phyloP scores from a whole-genome alignment of 2,329 filamentous ascomycete species.

The Lecanicillium sp. region DNA sequence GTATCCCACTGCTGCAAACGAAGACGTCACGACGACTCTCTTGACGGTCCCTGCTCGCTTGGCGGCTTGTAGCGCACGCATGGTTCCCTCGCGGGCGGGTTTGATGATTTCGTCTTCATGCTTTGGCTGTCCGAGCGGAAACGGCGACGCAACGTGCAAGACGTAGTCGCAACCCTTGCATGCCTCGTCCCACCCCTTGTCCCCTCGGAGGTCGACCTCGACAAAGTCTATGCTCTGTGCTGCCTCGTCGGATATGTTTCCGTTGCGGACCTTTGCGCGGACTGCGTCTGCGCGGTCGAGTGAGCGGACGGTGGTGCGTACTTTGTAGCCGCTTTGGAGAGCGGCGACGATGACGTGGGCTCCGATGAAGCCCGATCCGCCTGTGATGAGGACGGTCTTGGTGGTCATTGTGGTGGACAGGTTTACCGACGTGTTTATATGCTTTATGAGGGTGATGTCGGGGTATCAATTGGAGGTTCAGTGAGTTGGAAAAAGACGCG shows the following conservation, averaged over 20 bases:
- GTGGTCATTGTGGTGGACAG: slow-evolving; percentile 1
- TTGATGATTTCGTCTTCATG: slow-evolving; percentile 11
- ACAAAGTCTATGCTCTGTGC: slow-evolving; percentile 16
- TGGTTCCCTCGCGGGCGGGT: slow-evolving; percentile 14
- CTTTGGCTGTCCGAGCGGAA: slow-evolving; percentile 13
- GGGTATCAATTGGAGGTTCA: too few relatives aligned
- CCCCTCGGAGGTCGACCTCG: slow-evolving; percentile 20
- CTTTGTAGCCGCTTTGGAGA: slow-evolving; percentile 11
- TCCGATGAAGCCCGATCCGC: slow-evolving; percentile 16
- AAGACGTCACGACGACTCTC: slow-evolving; percentile 13
- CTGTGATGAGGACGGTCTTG: slow-evolving; percentile 14
- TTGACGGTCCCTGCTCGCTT: slow-evolving; percentile 11
- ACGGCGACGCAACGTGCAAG: slow-evolving; percentile 26
- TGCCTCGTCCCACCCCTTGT: slow-evolving; percentile 19
- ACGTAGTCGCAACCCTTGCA: slow-evolving; percentile 20
- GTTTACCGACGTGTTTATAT: too few relatives aligned
- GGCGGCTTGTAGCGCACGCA: slow-evolving; percentile 11
- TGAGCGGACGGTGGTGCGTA: slow-evolving; percentile 12
- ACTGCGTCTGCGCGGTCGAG: slow-evolving; percentile 10
- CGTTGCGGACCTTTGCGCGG: slow-evolving; percentile 8
- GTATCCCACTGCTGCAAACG: slow-evolving; percentile 4
- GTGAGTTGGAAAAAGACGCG: too few relatives aligned
- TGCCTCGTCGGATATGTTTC: slow-evolving; percentile 11
- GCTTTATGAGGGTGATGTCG: too few relatives aligned
- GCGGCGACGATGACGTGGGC: slow-evolving; percentile 15